A percentile compares a stretch with the other conserved stretches of the same genome.
Conservation (phyloP, 768 basidiomycete species). For the Gautieria morchelliformis region DNA sequence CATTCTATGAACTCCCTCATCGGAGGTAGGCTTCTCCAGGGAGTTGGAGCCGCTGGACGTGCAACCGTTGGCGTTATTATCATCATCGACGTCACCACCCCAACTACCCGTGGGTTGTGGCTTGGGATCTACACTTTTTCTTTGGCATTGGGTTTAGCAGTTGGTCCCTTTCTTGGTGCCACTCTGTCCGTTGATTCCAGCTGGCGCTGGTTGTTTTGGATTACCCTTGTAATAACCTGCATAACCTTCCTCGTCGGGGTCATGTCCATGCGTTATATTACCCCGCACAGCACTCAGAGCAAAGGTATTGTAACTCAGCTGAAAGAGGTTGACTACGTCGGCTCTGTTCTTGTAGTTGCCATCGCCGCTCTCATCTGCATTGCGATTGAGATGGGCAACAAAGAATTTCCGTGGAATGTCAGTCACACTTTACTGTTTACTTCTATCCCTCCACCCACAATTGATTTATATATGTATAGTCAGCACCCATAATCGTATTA, state of each 20-base stretch:
- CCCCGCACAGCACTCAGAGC: slow-evolving; percentile 23
- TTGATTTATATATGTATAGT: slow-evolving; percentile 13
- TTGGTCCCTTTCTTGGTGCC: slow-evolving; percentile 41
- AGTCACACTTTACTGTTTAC: slow-evolving; percentile 7
- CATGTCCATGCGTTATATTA: slow-evolving; percentile 21
- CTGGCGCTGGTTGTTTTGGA: slow-evolving; percentile 42
- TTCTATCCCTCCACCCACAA: background rate
- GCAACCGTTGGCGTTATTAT: slow-evolving; percentile 28
- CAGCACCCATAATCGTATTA: slow-evolving; percentile 19
- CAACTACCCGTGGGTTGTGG: slow-evolving; percentile 27
- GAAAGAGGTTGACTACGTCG: slow-evolving; percentile 25
- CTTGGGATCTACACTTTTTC: slow-evolving; percentile 26
- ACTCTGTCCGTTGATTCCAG: slow-evolving; percentile 31
- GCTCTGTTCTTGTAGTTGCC: slow-evolving; percentile 20
- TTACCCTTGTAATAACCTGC: slow-evolving; percentile 26
- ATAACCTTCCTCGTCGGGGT: slow-evolving; percentile 21
- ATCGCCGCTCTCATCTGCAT: slow-evolving; percentile 27
- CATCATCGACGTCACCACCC: slow-evolving; percentile 26
- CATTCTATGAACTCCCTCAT: slow-evolving; percentile 28
- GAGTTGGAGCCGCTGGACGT: slow-evolving; percentile 28
- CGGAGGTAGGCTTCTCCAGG: slow-evolving; percentile 24
- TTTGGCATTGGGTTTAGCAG: slow-evolving; percentile 33
- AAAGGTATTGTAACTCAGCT: slow-evolving; percentile 24
- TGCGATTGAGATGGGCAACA: slow-evolving; percentile 31
- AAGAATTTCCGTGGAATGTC: slow-evolving; percentile 26